A percentile compares a stretch with the other conserved stretches of the same genome.
phyloP scores from a whole-genome alignment of 768 basidiomycete genomes.

The Gyrodon lividus region DNA sequence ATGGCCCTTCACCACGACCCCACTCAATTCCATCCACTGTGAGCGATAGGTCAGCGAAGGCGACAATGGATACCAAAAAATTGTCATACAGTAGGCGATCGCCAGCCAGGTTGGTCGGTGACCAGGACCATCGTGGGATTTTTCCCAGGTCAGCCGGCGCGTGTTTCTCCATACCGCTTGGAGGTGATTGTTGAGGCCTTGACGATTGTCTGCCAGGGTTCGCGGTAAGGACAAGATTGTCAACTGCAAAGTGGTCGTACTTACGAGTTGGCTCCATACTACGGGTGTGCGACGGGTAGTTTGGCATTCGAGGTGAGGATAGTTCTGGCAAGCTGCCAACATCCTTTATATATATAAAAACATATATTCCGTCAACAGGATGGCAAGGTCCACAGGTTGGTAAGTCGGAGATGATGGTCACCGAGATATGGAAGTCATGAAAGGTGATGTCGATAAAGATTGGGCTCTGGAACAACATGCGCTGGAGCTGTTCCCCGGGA shows the following conservation, averaged over 20 bases:
- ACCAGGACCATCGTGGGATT: conserved; percentile 11
- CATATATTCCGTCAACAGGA: conserved; percentile 6
- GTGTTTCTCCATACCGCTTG: conserved; percentile 16
- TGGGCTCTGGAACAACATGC: background rate
- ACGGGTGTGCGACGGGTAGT: background rate
- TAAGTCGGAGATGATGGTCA: background rate
- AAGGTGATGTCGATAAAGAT: background rate
- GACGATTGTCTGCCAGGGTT: conserved; percentile 18
- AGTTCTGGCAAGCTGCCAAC: background rate
- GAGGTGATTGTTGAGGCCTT: conserved; percentile 23
- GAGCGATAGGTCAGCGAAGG: background rate
- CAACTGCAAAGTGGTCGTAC: background rate
- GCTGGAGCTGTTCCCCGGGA: background rate
- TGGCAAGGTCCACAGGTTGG: conserved; percentile 25
- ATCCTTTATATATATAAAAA: conserved; percentile 16
- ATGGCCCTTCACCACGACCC: conserved; percentile 20
- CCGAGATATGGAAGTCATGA: background rate
- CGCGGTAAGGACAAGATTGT: background rate
- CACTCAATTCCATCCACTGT: conserved; percentile 21
- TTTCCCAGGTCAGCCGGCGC: conserved; percentile 20
- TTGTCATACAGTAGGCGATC: conserved; percentile 20
- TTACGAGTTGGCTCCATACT: conserved; percentile 14
- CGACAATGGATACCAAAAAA: background rate
- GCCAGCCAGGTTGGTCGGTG: conserved; percentile 25
- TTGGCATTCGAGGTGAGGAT: background rate